Conservation (phyloP, 768 basidiomycete genomes). For the Boletus bicolor region DNA sequence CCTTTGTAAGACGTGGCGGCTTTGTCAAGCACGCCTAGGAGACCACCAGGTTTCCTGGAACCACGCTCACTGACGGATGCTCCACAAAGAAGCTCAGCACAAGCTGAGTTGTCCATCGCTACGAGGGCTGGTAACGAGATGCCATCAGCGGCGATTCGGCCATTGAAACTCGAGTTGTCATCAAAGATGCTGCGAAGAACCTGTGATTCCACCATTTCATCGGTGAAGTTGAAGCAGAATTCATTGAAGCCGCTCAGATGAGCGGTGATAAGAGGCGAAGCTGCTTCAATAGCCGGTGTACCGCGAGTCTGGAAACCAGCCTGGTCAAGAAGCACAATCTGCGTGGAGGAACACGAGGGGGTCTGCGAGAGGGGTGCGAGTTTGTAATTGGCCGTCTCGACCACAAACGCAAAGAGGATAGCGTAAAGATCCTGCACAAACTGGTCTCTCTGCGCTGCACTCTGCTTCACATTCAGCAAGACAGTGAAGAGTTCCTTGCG, state of each 20-base stretch:
- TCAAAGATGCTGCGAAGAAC: conserved; percentile 52
- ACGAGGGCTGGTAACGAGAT: conserved; percentile 44
- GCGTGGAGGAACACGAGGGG: conserved; percentile 40
- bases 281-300: conserved; percentile 36
- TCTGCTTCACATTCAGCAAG: conserved; percentile 49
- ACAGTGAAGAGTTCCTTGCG: conserved; percentile 58
- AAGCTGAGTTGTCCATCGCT: conserved; percentile 53
- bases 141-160: conserved; percentile 50
- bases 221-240: conserved; percentile 56
- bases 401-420: conserved; percentile 60
- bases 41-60: conserved; percentile 53
- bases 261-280: conserved; percentile 52
- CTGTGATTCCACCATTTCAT: conserved; percentile 60
- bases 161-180: conserved; percentile 44
- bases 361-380: conserved; percentile 44
- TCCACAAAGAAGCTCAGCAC: conserved; percentile 59
- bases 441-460: conserved; percentile 50
- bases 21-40: conserved; percentile 54
- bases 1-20: conserved; percentile 47
- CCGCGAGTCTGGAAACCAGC: conserved; percentile 58
- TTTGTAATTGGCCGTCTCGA: conserved; percentile 61
- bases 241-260: conserved; percentile 60
- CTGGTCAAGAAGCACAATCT: conserved; percentile 53
- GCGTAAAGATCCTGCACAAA: conserved; percentile 59
- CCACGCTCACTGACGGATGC: conserved; percentile 43